Percentiles rank a stretch among this genome's conserved stretches.
Conservation (phyloP, 305 asterid genomes). For the Fraxinus greggii region DNA sequence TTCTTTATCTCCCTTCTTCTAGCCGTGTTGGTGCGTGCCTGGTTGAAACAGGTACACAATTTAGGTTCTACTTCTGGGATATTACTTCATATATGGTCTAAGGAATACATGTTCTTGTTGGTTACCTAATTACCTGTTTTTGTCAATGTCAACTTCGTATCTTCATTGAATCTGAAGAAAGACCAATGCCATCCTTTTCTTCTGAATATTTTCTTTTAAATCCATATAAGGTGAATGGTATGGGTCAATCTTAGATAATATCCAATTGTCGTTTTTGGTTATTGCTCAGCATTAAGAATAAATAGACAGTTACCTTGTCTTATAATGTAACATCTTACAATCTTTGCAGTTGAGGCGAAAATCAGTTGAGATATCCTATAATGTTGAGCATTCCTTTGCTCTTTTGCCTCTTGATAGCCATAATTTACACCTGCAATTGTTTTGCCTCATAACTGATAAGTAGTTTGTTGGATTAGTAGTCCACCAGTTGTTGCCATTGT, state of each 20-base stretch:
- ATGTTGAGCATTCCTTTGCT: conserved; percentile 4
- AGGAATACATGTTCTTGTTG: conserved; percentile 15
- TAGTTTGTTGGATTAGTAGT: neutral
- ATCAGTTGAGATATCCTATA: neutral
- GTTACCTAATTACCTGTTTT: conserved; percentile 1
- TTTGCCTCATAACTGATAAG: neutral
- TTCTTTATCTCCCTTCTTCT: conserved; percentile 75
- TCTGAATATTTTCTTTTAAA: neutral
- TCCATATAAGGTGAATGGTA: conserved; percentile 6
- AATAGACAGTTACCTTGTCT: neutral
- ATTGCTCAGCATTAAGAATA: neutral
- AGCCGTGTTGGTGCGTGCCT: conserved; percentile 76
- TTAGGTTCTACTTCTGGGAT: neutral
- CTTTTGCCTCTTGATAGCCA: neutral
- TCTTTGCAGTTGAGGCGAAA: neutral
- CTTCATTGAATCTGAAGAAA: neutral
- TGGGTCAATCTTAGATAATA: neutral
- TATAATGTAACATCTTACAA: neutral
- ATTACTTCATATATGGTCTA: neutral
- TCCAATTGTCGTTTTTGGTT: neutral
- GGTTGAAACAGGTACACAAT: conserved; percentile 74
- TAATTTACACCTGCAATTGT: neutral
- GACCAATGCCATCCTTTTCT: conserved; percentile 5
- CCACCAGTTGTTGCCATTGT: neutral
- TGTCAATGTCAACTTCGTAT: neutral